Evolutionary conservation across 768 basidiomycete species (phyloP), one percentile per base, ranked within the genome.

Genomic region (Saitozyma podzolica): DNA sequence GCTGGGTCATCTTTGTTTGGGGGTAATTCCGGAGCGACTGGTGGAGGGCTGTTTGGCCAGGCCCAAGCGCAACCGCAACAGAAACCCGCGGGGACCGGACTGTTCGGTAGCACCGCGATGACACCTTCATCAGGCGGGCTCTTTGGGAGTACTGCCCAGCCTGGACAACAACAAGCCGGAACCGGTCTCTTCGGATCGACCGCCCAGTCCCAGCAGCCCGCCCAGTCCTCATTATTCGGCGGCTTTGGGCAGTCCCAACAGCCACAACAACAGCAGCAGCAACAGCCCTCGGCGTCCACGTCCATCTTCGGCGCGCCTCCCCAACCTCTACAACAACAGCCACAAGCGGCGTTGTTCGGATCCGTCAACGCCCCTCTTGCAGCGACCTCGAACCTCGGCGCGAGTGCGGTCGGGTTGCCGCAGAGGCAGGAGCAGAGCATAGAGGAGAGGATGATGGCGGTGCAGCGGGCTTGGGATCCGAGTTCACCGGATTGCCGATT

Each of bases 401-500:
- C 9, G 40, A 50, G 50, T 11, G 37, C 57, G 37, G 39, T 42
- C 6, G 57, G 52, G 6, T 10, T 48, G 8, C 41, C 19, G n/a
- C 63, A 42, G 43, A 61, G 63, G 48, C 64, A 61, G 49, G 76
- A 77, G 45, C 52, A 66, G 19, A 64, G 69, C 49, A 75, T 79
- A 17, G 78, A 73, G 49, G 66, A 69, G 56, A 61, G 75, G 43
- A 79, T 79, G 40, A 71, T 63, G 60, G 63, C 58, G 56, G 68
- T 79, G 20, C 69, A 77, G 40, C 66, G 64, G 10, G 70, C 76
- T 41, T 79, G 76, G 76, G 73, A 76, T 51, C 58, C 68, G 0
- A 65, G 56, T 50, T 65, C 51, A 47, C 70, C 75, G 20, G 67
- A 70, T 8, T 79, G 76, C 59, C 59, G 69, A 14, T 77, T 79